Base-by-base conservation (phyloP, 345 rosid species). In the Rhizophora mangle region DNA sequence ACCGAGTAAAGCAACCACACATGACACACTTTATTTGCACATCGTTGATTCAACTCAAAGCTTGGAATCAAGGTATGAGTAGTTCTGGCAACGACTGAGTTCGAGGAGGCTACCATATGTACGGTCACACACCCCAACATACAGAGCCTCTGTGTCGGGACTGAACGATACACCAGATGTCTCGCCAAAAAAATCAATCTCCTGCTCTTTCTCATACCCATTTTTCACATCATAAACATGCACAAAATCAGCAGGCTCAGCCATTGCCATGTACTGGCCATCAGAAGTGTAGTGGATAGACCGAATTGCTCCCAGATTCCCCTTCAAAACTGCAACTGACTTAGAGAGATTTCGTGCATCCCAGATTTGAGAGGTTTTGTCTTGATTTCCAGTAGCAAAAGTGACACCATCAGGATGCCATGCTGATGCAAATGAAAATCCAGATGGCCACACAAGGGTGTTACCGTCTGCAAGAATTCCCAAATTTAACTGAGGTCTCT, bases 181-280 rank as follows among this genome's bases (percentile, higher is more conserved):
- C 86, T 87, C 92, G 20, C 92, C 89, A 19, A 87, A 87, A 76
- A 85, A 87, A 73, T 87, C 89, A 0, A 87, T 85, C 80, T 87
- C 92, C 74, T 83, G 92, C 64, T 75, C 65, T 72, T 63, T 74
- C 62, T 62, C 54, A 64, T 69, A 87, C 55, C 70, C 82, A 0
- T 66, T 74, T 53, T 71, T 72, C 4, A 86, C 79, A 37, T 79
- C 71, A 60, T 83, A 87, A 27, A 87, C 85, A 27, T 87, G 92
- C 72, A 87, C 86, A 21, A 85, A 87, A 65, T 87, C 89, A 3
- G 92, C 92, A 4, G 89, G 92, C 67, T 87, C 92, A 0, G 85
- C 92, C 71, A 68, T 82, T 22, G 69, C 85, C 84, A 87, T 79
- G 81, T 70, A 85, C 67, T 77, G 81, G 5, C 92, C 92, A 29